Evolutionary conservation across 768 basidiomycete species (phyloP).

Genomic region (Lactarius hengduanensis): DNA sequence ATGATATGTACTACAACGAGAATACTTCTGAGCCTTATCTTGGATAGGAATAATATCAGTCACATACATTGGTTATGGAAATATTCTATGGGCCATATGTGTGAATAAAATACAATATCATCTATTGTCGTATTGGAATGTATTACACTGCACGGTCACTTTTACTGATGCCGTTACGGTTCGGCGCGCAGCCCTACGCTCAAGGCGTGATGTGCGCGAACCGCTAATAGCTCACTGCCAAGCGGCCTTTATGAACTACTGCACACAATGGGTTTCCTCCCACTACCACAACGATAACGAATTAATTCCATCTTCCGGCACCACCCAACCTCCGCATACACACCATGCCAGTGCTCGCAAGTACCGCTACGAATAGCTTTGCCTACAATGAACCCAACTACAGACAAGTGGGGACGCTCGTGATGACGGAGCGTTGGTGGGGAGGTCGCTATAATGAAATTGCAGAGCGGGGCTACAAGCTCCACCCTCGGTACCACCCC

Average conservation of each 20-base stretch:
- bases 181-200: no score
- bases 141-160: no score
- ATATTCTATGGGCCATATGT: no score
- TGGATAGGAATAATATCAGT: no score
- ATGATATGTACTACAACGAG: no score
- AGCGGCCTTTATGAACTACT: constrained; percentile 2
- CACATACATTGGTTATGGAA: no score
- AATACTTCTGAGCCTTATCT: no score
- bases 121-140: no score
- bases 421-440: constrained; percentile 23
- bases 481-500: constrained; percentile 24
- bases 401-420: constrained; percentile 14
- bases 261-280: not conserved
- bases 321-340: not conserved
- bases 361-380: not conserved
- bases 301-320: not conserved
- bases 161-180: no score
- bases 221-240: no score
- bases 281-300: not conserved
- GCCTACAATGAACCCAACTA: not conserved
- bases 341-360: constrained; percentile 11
- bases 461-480: constrained; percentile 9
- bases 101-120: no score
- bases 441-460: constrained; percentile 8
- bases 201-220: no score